Evolutionary conservation across 371 early-diverging fungal species (phyloP), one percentile per base, ranked within the genome.

Genomic region (Mucor mucedo): DNA sequence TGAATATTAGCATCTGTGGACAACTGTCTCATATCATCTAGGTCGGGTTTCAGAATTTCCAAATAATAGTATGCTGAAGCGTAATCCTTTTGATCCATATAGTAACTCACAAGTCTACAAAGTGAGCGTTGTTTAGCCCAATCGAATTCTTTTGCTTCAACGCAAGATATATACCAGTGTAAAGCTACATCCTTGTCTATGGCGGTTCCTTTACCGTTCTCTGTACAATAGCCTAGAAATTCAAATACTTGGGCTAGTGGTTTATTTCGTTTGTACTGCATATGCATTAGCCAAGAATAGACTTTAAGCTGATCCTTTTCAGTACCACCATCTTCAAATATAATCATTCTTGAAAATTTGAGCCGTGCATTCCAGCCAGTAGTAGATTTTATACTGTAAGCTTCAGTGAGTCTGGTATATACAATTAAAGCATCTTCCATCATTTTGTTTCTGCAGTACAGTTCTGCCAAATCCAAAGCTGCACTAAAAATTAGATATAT

Each of bases 111-210:
- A 1, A 78, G 41, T 50, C 72, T 49, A 16, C 73, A 69, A 2
- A 68, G 60, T 9, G 76, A 71, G 28, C 72, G 58, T 49, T 68
- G 59, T 48, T 77, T 72, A 11, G 60, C 48, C 71, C 76, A 81
- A 30, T 69, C 56, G 13, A 58, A 47, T 40, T 40, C 41, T 11
- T 50, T 40, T 44, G 52, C 52, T 1, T 50, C 7, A 3, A 35
- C 38, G 16, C 64, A 58, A 5, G 52, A 52, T 1, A 27, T 45
- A 30, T 58, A 64, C 10, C 39, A 58, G 4, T 16, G 16, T 10
- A 64, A n/a, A 2, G 81, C 70, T 16, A 16, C 27, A 2, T 45
- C 13, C 16, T 62, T 35, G 49, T 79, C 58, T 14, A 52, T 55
- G 40, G 53, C 38, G 6, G 72, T 62, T 2, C 82, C 77, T 41